Evolutionary conservation across 2,329 filamentous ascomycete genomes (phyloP).

Genomic region (Emmonsia crescens): DNA sequence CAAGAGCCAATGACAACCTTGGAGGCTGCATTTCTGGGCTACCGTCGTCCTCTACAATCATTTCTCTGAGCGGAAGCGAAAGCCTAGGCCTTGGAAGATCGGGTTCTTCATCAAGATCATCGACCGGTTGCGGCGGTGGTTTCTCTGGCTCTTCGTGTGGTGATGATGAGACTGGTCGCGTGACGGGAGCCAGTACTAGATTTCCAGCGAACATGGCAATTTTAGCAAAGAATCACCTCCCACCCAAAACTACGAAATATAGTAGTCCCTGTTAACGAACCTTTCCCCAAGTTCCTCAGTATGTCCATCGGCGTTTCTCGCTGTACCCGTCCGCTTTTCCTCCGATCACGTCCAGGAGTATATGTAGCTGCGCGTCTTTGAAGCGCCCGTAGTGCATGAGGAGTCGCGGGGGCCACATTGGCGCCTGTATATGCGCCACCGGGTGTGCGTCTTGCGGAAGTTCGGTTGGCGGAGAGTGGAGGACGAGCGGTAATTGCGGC

Average conservation of each 20-base stretch:
- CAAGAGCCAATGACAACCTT: slow-evolving; percentile 31
- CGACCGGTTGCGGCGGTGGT: slow-evolving; percentile 26
- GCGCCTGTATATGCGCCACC: slow-evolving; percentile 15
- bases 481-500: slow-evolving; percentile 20
- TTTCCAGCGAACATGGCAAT: not conserved
- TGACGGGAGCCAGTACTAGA: slow-evolving; percentile 40
- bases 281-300: slow-evolving; percentile 42
- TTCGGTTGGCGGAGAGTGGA: slow-evolving; percentile 26
- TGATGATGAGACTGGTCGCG: slow-evolving; percentile 37
- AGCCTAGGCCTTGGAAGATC: slow-evolving; percentile 32
- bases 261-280: slow-evolving; percentile 20
- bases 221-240: not conserved
- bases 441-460: slow-evolving; percentile 26
- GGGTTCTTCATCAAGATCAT: slow-evolving; percentile 39
- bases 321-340: slow-evolving; percentile 40
- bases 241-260: slow-evolving; percentile 1
- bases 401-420: slow-evolving; percentile 39
- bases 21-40: slow-evolving; percentile 28
- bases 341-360: slow-evolving; percentile 39
- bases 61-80: slow-evolving; percentile 38
- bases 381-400: slow-evolving; percentile 44
- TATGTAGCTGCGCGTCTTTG: slow-evolving; percentile 41
- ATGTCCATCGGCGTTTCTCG: slow-evolving; percentile 47
- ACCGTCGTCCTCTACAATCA: slow-evolving; percentile 30
- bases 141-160: slow-evolving; percentile 25